Percentiles rank a stretch among this genome's conserved stretches.
These are phyloP conservation scores for Picocystis sp. DNA, from an alignment of 163 green algal genomes.

Conservation along the genomic window DNA sequence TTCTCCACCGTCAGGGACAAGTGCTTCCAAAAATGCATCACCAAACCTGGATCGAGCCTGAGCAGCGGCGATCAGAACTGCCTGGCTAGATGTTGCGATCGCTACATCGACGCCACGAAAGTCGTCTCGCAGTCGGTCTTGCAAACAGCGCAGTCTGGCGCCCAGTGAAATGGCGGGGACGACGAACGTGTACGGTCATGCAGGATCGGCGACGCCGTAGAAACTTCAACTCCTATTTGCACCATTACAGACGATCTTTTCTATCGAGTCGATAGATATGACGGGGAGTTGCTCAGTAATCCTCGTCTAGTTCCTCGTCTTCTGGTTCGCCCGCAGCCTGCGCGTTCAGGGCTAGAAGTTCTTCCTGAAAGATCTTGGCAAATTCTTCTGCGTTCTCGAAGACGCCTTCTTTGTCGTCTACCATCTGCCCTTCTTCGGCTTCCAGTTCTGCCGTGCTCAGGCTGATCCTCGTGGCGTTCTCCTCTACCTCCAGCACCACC, in stretches of 20 bases:
- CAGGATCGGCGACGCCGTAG: too few species aligned
- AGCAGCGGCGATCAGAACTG: slow-evolving; percentile 50
- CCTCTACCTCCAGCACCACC: slow-evolving; percentile 36
- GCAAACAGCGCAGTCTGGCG: background rate
- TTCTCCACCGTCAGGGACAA: slow-evolving; percentile 51
- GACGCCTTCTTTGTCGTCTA: slow-evolving; percentile 29
- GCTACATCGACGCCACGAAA: slow-evolving; percentile 45
- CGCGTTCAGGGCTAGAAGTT: too few species aligned
- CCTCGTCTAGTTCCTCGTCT: too few species aligned
- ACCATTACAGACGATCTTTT: too few species aligned
- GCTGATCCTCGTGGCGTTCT: slow-evolving; percentile 25
- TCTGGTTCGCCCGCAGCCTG: too few species aligned
- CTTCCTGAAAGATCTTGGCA: too few species aligned
- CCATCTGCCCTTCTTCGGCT: slow-evolving; percentile 27
- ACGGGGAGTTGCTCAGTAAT: too few species aligned
- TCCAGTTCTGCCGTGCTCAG: slow-evolving; percentile 44
- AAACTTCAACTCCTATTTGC: too few species aligned
- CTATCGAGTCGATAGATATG: too few species aligned
- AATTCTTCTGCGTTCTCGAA: background rate
- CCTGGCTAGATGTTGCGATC: slow-evolving; percentile 48
- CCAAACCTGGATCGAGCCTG: slow-evolving; percentile 39
- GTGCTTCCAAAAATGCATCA: slow-evolving; percentile 64
- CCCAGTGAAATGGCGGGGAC: too few species aligned
- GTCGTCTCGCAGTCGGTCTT: slow-evolving; percentile 39
- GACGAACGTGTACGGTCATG: too few species aligned